These are phyloP conservation scores for Proliferodiscus dingleyae DNA, from an alignment of 2,329 filamentous ascomycete genomes.

Conservation along the genomic window DNA sequence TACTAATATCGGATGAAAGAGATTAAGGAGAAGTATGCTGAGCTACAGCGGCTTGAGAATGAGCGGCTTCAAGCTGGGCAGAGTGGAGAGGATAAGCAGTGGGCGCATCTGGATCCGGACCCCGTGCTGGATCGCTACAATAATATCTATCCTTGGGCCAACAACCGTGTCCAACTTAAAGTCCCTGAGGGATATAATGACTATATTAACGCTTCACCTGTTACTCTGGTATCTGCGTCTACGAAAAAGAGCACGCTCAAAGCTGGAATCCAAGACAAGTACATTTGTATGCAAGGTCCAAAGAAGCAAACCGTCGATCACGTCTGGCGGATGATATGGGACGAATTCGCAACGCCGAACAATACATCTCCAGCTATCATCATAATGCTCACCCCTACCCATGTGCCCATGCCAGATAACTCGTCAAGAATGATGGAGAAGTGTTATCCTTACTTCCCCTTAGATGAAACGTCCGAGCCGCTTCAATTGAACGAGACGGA, in stretches of 20 bases:
- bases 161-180: slow-evolving; percentile 75
- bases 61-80: slow-evolving; percentile 29
- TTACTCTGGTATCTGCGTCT: slow-evolving; percentile 39
- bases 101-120: slow-evolving; percentile 54
- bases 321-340: slow-evolving; percentile 93
- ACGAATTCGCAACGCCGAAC: slow-evolving; percentile 47
- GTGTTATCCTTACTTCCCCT: slow-evolving; percentile 89
- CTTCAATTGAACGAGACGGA: slow-evolving; percentile 56
- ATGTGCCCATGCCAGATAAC: slow-evolving; percentile 40
- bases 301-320: slow-evolving; percentile 71
- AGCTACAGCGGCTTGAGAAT: slow-evolving; percentile 55
- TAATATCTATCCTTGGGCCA: slow-evolving; percentile 86
- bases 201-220: slow-evolving; percentile 77
- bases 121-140: slow-evolving; percentile 73
- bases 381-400: slow-evolving; percentile 89
- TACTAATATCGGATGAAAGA: slow-evolving; percentile 38
- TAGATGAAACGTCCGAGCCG: slow-evolving; percentile 46
- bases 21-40: slow-evolving; percentile 53
- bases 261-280: slow-evolving; percentile 41
- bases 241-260: slow-evolving; percentile 24
- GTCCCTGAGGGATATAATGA: slow-evolving; percentile 70
- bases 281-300: slow-evolving; percentile 93
- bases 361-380: slow-evolving; percentile 71
- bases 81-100: slow-evolving; percentile 36
- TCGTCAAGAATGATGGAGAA: slow-evolving; percentile 56